Percentiles rank a stretch among this genome's conserved stretches.
These are phyloP conservation scores for Pseudoneurospora amorphoporcata DNA, from an alignment of 495 filamentous ascomycete species.

Conservation along the genomic window DNA sequence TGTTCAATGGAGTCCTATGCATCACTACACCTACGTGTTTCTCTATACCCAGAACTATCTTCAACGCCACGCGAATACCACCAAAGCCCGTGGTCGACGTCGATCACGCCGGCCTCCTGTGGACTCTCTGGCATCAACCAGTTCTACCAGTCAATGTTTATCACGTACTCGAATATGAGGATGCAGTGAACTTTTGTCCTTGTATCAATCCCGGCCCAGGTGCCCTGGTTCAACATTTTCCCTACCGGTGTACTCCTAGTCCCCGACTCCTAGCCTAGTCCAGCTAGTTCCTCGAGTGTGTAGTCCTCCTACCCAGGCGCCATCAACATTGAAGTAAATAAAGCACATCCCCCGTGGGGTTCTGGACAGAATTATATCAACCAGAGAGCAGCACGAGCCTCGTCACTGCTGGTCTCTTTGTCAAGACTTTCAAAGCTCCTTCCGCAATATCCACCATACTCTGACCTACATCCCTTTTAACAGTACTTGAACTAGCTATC, in stretches of 20 bases:
- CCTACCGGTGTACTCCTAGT: not conserved
- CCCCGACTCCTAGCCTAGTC: not conserved
- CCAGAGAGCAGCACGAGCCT: not conserved
- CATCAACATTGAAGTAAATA: not conserved
- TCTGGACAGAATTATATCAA: not conserved
- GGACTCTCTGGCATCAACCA: not conserved
- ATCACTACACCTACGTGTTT: not conserved
- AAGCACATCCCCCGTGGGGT: not conserved
- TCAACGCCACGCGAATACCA: not conserved
- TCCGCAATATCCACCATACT: not conserved
- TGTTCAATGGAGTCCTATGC: not conserved
- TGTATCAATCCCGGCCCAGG: not conserved
- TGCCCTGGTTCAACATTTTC: not conserved
- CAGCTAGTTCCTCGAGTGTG: not conserved
- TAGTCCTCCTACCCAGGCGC: not conserved
- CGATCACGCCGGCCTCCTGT: not conserved
- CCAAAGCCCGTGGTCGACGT: not conserved
- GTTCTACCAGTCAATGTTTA: not conserved
- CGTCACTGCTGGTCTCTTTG: not conserved
- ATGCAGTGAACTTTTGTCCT: not conserved
- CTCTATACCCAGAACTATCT: not conserved
- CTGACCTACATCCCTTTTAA: not conserved
- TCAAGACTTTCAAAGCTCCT: not conserved
- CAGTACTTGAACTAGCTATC: not conserved
- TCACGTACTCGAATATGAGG: not conserved